A percentile compares a stretch with the other conserved stretches of the same genome.
Conservation (phyloP, 805 yeast genomes). For the Nakazawaea wickerhamii region DNA sequence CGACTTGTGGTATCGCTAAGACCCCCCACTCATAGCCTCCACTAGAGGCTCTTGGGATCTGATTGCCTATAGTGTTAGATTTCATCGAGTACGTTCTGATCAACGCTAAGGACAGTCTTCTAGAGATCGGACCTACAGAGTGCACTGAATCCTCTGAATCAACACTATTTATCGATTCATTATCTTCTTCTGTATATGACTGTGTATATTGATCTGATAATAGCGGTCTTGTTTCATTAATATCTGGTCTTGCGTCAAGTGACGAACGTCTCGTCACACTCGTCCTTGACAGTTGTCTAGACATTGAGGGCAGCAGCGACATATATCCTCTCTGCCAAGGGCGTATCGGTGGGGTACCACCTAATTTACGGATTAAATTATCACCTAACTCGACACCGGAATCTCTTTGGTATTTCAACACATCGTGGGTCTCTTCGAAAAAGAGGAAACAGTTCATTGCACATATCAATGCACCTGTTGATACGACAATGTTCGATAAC, state of each 20-base stretch:
- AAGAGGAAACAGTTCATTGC: constrained; percentile 40
- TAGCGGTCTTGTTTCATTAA: constrained; percentile 1
- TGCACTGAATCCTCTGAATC: constrained; percentile 11
- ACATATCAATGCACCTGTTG: constrained; percentile 26
- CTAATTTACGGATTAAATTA: constrained; percentile 17
- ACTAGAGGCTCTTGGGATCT: neutral
- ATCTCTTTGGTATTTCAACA: constrained; percentile 29
- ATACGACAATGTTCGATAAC: constrained; percentile 42
- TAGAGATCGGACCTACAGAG: constrained; percentile 11
- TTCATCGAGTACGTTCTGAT: constrained; percentile 9
- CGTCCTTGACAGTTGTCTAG: neutral
- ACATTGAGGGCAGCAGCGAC: neutral
- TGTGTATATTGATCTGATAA: neutral
- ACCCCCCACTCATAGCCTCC: constrained; percentile 16
- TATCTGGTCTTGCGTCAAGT: neutral
- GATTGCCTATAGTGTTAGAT: constrained; percentile 3
- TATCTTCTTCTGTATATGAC: neutral
- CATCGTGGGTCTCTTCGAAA: constrained; percentile 48
- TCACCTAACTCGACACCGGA: constrained; percentile 43
- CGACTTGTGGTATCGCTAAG: constrained; percentile 13
- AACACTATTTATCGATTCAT: constrained; percentile 1
- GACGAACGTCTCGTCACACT: neutral
- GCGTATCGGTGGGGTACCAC: constrained; percentile 14
- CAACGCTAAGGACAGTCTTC: constrained; percentile 13
- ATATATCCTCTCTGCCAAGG: constrained; percentile 8